These are phyloP conservation scores for Athelia sp. DNA, from an alignment of 1,284 basidiomycete species.

Conservation along the genomic window DNA sequence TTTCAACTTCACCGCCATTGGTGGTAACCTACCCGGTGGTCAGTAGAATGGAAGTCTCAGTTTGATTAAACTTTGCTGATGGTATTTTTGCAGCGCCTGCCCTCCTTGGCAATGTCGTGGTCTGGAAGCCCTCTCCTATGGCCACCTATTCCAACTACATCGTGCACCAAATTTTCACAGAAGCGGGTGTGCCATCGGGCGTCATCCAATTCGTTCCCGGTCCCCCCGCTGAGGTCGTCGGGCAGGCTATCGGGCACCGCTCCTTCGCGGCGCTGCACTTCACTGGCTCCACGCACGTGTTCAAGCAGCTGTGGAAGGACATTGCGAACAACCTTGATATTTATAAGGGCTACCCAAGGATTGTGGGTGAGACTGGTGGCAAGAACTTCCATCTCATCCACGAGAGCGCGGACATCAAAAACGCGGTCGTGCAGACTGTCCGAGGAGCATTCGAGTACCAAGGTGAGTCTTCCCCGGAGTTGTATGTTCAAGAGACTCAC, in stretches of 20 bases:
- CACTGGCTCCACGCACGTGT: slow-evolving; percentile 93
- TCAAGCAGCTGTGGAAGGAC: slow-evolving; percentile 95
- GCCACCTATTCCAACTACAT: slow-evolving; percentile 96
- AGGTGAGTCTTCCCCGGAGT: slow-evolving; percentile 42
- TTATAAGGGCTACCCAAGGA: slow-evolving; percentile 87
- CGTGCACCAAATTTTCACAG: slow-evolving; percentile 85
- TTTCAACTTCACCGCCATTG: slow-evolving; percentile 98
- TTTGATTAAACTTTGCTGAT: slow-evolving; percentile 5
- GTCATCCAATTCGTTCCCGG: slow-evolving; percentile 98
- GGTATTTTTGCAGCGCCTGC: slow-evolving; percentile 68
- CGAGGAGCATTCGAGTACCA: slow-evolving; percentile 96
- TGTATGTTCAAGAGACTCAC: background rate
- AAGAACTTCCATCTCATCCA: slow-evolving; percentile 99
- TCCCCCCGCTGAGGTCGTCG: slow-evolving; percentile 76
- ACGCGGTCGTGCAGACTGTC: slow-evolving; percentile 87
- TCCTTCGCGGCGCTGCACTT: slow-evolving; percentile 92
- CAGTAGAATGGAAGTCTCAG: slow-evolving; percentile 16
- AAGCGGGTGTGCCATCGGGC: slow-evolving; percentile 91
- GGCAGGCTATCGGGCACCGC: slow-evolving; percentile 75
- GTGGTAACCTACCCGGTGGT: slow-evolving; percentile 85
- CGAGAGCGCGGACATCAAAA: slow-evolving; percentile 79
- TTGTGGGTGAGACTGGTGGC: slow-evolving; percentile 96
- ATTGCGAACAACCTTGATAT: slow-evolving; percentile 85
- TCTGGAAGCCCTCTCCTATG: slow-evolving; percentile 98
- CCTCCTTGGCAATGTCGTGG: slow-evolving; percentile 89